Conservation (phyloP, 441 rosid genomes). For the Monsonia emarginata region DNA sequence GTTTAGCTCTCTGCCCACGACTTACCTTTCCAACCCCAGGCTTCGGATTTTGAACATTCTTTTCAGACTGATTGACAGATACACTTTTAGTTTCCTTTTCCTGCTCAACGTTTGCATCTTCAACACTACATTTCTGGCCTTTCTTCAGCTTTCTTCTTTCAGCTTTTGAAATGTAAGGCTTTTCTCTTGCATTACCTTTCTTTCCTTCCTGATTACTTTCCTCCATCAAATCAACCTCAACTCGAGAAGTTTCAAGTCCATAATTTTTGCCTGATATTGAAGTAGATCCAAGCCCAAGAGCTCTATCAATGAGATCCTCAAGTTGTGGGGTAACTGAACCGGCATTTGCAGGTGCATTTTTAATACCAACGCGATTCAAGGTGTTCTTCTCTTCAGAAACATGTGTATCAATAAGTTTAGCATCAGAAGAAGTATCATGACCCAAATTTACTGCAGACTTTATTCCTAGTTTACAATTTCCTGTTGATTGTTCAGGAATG, state of each 20-base stretch:
- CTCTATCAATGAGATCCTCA: constrained; percentile 87
- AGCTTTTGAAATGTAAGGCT: constrained; percentile 73
- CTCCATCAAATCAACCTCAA: constrained; percentile 33
- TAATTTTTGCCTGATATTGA: constrained; percentile 33
- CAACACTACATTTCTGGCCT: constrained; percentile 41
- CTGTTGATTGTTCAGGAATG: constrained; percentile 10
- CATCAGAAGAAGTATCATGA: constrained; percentile 10
- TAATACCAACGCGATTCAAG: constrained; percentile 20
- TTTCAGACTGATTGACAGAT: constrained; percentile 31
- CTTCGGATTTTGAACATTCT: constrained; percentile 32
- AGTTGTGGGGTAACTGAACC: constrained; percentile 52
- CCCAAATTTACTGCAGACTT: constrained; percentile 11
- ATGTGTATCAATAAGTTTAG: constrained; percentile 23
- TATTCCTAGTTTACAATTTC: constrained; percentile 1
- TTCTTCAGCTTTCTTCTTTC: constrained; percentile 85
- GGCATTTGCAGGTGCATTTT: constrained; percentile 25
- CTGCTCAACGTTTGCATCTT: constrained; percentile 29
- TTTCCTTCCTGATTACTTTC: constrained; percentile 38
- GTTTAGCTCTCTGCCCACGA: constrained; percentile 85
- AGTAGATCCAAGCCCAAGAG: constrained; percentile 80
- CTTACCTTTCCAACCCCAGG: constrained; percentile 53
- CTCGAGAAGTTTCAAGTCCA: constrained; percentile 31
- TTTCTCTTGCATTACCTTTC: constrained; percentile 38
- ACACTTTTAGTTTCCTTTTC: constrained; percentile 33
- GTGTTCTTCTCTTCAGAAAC: constrained; percentile 23